Conservation (phyloP, 768 basidiomycete species). For the Artomyces pyxidatus region DNA sequence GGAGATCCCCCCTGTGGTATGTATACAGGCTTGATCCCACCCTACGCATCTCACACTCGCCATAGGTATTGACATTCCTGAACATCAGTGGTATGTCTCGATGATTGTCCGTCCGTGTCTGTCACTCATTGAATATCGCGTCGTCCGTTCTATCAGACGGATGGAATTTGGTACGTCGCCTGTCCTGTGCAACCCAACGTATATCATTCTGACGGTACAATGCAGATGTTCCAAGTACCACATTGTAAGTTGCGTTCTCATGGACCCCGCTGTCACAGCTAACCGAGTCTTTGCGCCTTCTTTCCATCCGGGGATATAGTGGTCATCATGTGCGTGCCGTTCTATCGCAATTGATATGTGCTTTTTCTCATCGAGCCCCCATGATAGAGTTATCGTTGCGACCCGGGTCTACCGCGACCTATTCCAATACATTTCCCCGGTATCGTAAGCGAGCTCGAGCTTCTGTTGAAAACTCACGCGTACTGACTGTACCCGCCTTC, state of each 20-base stretch:
- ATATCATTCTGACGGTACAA: background rate
- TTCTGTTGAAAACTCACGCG: background rate
- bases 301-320: background rate
- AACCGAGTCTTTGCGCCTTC: background rate
- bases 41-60: background rate
- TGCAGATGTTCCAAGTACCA: constrained; percentile 3
- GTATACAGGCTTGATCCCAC: background rate
- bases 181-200: background rate
- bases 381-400: background rate
- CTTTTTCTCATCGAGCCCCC: background rate
- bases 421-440: constrained; percentile 3
- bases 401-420: constrained; percentile 7
- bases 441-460: background rate
- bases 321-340: constrained; percentile 4
- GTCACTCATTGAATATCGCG: background rate
- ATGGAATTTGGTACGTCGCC: constrained; percentile 4
- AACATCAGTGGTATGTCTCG: constrained; percentile 3
- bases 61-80: background rate
- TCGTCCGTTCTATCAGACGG: background rate
- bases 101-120: background rate
- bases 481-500: background rate
- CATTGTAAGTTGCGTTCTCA: background rate
- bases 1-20: constrained; percentile 1
- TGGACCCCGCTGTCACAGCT: background rate
- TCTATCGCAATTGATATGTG: background rate